Percentiles rank a stretch among this genome's conserved stretches.
phyloP scores from a whole-genome alignment of 805 yeast genomes.

The Phaffomyces antillensis region DNA sequence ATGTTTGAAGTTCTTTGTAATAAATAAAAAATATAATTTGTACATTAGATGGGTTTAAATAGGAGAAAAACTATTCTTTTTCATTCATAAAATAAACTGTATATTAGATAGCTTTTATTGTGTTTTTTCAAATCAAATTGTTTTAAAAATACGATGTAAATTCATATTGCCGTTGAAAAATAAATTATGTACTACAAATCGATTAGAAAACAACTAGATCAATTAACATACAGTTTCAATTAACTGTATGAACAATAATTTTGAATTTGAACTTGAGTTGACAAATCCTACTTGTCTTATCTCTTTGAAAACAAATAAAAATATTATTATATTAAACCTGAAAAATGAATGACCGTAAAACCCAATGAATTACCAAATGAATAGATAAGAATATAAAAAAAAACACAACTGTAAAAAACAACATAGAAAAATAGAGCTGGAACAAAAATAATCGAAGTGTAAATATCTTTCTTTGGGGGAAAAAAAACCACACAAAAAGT shows the following conservation, averaged over 20 bases:
- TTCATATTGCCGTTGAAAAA: neutral
- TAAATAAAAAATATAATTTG: neutral
- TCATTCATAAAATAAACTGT: neutral
- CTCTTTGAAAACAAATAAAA: neutral
- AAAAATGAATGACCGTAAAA: conserved; percentile 14
- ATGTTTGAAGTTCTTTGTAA: neutral
- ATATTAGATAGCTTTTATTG: no score
- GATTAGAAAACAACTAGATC: no score
- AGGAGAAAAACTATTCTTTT: neutral
- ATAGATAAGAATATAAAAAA: neutral
- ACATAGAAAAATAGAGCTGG: neutral
- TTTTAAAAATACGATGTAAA: neutral
- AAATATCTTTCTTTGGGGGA: neutral
- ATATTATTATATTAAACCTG: conserved; percentile 2
- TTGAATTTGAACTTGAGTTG: neutral
- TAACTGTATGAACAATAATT: no score
- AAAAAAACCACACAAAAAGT: neutral
- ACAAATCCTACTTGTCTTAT: neutral
- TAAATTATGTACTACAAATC: no score
- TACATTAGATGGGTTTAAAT: conserved; percentile 2
- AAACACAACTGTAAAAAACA: neutral
- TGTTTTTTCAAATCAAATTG: no score
- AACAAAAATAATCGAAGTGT: neutral
- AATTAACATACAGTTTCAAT: no score
- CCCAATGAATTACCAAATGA: conserved; percentile 6